A percentile compares a stretch with the other conserved stretches of the same genome.
Evolutionary conservation across 2,329 filamentous ascomycete genomes (phyloP).

Genomic region (Periglandula ipomoeae): DNA sequence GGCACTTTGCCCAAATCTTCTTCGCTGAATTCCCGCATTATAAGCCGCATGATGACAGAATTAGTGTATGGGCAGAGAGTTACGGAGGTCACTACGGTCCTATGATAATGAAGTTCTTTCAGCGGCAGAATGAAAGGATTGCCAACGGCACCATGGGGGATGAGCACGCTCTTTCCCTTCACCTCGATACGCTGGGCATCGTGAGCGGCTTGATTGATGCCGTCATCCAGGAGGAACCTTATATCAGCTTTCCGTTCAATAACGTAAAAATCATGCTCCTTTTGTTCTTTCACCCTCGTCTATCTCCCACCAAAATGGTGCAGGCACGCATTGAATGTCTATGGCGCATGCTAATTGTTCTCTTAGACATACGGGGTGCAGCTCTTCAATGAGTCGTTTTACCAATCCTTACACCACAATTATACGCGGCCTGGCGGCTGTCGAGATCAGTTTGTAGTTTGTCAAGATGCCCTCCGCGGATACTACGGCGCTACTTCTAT

Average conservation of each 20-base stretch:
- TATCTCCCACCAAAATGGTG: too few relatives aligned
- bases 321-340: too few relatives aligned
- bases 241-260: conserved; percentile 47
- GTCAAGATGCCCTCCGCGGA: conserved; percentile 36
- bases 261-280: too few relatives aligned
- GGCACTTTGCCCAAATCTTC: conserved; percentile 59
- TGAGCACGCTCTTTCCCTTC: too few relatives aligned
- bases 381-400: conserved; percentile 39
- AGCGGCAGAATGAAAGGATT: conserved; percentile 51
- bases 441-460: conserved; percentile 40
- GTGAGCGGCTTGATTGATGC: conserved; percentile 62
- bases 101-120: conserved; percentile 46
- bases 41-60: conserved; percentile 41
- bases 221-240: conserved; percentile 48
- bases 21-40: conserved; percentile 49
- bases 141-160: conserved; percentile 19
- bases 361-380: conserved; percentile 46
- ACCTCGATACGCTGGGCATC: conserved; percentile 59
- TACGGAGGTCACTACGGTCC: conserved; percentile 64
- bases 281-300: neutral
- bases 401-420: conserved; percentile 19
- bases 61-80: conserved; percentile 60
- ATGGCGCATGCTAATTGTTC: too few relatives aligned
- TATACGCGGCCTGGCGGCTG: conserved; percentile 36
- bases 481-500: too few relatives aligned